Base-by-base conservation (phyloP, 176 grass and related monocot species). In the Oryza australiensis region DNA sequence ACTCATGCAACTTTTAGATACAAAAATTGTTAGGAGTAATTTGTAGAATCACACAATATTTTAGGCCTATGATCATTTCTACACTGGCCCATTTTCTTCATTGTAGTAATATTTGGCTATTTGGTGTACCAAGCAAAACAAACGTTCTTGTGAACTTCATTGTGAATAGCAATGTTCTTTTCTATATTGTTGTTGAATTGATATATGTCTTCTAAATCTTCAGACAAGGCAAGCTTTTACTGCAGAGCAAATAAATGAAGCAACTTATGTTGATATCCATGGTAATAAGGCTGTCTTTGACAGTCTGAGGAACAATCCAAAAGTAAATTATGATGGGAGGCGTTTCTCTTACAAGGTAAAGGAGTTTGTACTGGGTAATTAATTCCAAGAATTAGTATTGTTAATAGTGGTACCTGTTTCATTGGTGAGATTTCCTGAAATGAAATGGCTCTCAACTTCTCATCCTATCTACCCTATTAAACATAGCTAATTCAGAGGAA, bases 341-440 rank as follows among this genome's bases (percentile, higher is more conserved):
- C 73, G 85, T 51, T 99, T 93, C 65, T 91, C 93, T 15, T 99
- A 95, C 80, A 99, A 99, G 95, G 95, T 94, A 92, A 91, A 66
- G 26, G 7, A 49, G 22, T 75, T 14, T 29, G 10, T n/a, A n/a
- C n/a, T n/a, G n/a, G n/a, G n/a, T n/a, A n/a, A n/a, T 68, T 51
- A 15, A n/a, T 53, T 34, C 23, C 16, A 38, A 30, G 29, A 42
- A 53, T 42, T 80, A 63, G 20, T 74, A 49, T 68, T 49, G 64
- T 10, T 67, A 87, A 86, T 71, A 86, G 72, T 78, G 79, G 51
- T 65, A 29, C 15, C 24, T 5, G 30, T 68, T 68, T 20, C 62
- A 14, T 40, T 30, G 26, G 37, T 69, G 26, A 81, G 83, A 45
- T 70, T 5, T 5, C 18, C 11, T 46, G 43, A 46, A 46, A 14